Evolutionary conservation across 176 grass and related monocot genomes (phyloP).

Genomic region (Carex myosuroides): DNA sequence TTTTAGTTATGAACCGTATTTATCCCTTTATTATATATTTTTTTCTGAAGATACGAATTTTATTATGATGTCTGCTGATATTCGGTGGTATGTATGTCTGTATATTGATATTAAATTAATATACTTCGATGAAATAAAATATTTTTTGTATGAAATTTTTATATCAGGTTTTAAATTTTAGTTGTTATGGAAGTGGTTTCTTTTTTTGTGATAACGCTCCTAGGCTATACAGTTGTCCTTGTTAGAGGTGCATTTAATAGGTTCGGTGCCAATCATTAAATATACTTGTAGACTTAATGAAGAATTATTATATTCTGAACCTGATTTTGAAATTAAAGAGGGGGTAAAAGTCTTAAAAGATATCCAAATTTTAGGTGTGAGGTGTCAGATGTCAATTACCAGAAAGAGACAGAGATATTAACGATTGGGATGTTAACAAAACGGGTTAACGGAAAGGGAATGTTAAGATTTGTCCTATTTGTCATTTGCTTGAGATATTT

Average conservation of each 20-base stretch:
- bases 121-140: neutral
- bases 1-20: neutral
- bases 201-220: neutral
- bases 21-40: too few species aligned
- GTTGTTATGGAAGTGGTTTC: neutral
- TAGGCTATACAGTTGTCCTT: neutral
- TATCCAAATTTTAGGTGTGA: constrained; percentile 1
- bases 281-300: neutral
- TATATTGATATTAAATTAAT: too few species aligned
- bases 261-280: neutral
- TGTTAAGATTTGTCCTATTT: too few species aligned
- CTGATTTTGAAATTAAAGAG: neutral
- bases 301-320: neutral
- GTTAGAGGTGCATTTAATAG: neutral
- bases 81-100: too few species aligned
- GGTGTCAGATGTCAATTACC: neutral
- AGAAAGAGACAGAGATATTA: too few species aligned
- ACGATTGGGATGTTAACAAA: too few species aligned
- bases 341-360: neutral
- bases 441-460: too few species aligned
- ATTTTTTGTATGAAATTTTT: neutral
- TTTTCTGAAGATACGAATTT: neutral
- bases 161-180: neutral
- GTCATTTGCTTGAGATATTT: too few species aligned
- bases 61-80: too few species aligned